Evolutionary conservation across 768 basidiomycete species (phyloP), one percentile per base, ranked within the genome.

Genomic region (Mycena albidolilacea): DNA sequence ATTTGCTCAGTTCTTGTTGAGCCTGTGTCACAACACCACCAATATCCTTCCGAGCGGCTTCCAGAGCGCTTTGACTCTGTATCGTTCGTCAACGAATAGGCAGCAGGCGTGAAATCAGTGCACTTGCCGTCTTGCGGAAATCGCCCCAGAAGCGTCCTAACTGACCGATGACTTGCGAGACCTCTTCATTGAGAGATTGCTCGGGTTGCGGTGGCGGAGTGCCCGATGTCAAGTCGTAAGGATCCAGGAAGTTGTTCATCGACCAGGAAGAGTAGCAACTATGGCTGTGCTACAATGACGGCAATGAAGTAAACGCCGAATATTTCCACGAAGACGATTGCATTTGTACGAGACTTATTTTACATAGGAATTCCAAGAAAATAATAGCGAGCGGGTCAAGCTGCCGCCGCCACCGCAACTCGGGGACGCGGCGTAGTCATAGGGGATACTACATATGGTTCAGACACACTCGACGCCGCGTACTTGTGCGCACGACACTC

Each of bases 111-210:
- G 48, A 44, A 61, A 55, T n/a, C 5, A 61, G 78, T 90, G 75
- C 76, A 91, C 96, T 91, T 97, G 59, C 72, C 72, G 70, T 96
- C 81, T 93, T 94, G 85, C 91, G 90, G 79, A 97, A 93, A 39
- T 95, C 94, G 57, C 95, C 95, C 97, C 97, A 98, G 79, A 96
- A 92, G 64, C 92, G 87, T 38, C 92, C 91, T 14, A 97, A 85
- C 78, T 95, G 93, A n/a, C 94, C 94, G 52, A 97, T 90, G 30
- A 96, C 96, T 78, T 97, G 93, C 2, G 88, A 88, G 15, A 98
- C 95, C 81, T 98, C 96, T 78, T 97, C 93, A 78, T 97, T 92
- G 55, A 98, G 83, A 68, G 87, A 89, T 52, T 89, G 89, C 39
- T 89, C 84, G 43, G 85, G 81, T 46, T 80, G 83, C 30, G 69